Evolutionary conservation across 345 rosid genomes (phyloP).

Genomic region (Citrus cavaleriei): DNA sequence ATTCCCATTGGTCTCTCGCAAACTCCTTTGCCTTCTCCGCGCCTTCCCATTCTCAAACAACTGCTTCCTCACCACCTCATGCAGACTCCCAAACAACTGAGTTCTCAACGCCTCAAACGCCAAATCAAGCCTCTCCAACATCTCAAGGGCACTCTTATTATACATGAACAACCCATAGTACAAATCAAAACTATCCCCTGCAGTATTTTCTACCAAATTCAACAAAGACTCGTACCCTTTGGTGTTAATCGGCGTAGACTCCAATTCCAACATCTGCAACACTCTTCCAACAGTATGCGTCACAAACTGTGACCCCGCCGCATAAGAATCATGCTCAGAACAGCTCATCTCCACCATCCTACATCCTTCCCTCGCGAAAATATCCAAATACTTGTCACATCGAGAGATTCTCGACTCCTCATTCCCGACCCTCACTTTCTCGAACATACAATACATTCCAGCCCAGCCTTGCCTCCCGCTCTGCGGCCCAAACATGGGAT

Average conservation of each 20-base stretch:
- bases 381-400: conserved; percentile 34
- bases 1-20: background rate
- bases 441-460: conserved; percentile 51
- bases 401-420: conserved; percentile 34
- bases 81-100: conserved; percentile 53
- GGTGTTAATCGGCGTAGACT: conserved; percentile 53
- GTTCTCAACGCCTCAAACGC: conserved; percentile 55
- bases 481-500: conserved; percentile 85
- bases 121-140: conserved; percentile 65
- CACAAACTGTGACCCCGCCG: conserved; percentile 52
- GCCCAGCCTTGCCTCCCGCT: conserved; percentile 56
- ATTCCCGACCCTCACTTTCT: conserved; percentile 56
- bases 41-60: conserved; percentile 23
- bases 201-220: conserved; percentile 46
- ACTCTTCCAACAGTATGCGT: conserved; percentile 55
- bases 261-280: conserved; percentile 43
- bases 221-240: conserved; percentile 53
- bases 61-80: conserved; percentile 46
- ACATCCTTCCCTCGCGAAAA: conserved; percentile 44
- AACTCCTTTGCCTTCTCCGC: background rate
- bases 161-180: conserved; percentile 74
- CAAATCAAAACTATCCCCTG: conserved; percentile 71
- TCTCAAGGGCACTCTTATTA: conserved; percentile 56
- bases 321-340: conserved; percentile 45
- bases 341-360: conserved; percentile 61